Evolutionary conservation across 805 yeast species (phyloP).

Genomic region (Allodekkera sacchari): DNA sequence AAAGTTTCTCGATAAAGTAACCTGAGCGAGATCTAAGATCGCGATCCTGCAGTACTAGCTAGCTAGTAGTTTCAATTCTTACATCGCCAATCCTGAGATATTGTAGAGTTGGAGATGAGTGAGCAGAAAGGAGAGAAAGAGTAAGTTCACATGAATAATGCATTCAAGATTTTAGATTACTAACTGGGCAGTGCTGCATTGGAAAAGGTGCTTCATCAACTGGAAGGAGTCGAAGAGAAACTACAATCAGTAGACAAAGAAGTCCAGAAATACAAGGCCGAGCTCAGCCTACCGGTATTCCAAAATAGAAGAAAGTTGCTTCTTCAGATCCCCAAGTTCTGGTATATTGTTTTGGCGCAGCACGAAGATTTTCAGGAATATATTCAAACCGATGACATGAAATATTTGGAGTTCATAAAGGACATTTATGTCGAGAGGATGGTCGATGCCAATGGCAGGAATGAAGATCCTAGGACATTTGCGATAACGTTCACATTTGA

Average conservation of each 20-base stretch:
- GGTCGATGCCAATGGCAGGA: slow-evolving; percentile 21
- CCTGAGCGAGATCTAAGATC: too few species aligned
- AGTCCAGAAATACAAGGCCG: slow-evolving; percentile 46
- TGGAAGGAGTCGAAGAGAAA: slow-evolving; percentile 54
- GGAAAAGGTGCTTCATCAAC: slow-evolving; percentile 34
- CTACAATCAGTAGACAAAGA: slow-evolving; percentile 44
- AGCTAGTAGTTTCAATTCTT: too few species aligned
- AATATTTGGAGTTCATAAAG: slow-evolving; percentile 56
- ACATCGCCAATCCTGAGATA: too few species aligned
- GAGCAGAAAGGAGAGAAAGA: slow-evolving; percentile 1
- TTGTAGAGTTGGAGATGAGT: too few species aligned
- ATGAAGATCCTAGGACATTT: slow-evolving; percentile 25
- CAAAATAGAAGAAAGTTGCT: slow-evolving; percentile 46
- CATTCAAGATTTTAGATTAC: not conserved
- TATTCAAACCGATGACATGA: slow-evolving; percentile 67
- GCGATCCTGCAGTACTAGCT: too few species aligned
- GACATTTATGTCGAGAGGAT: slow-evolving; percentile 56
- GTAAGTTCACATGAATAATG: slow-evolving; percentile 1
- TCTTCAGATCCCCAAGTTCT: slow-evolving; percentile 58
- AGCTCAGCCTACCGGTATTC: slow-evolving; percentile 49
- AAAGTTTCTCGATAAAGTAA: too few species aligned
- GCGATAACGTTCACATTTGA: slow-evolving; percentile 52
- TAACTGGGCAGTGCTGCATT: slow-evolving; percentile 7
- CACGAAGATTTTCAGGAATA: slow-evolving; percentile 81
- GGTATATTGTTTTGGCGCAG: slow-evolving; percentile 82